phyloP scores from a whole-genome alignment of 1,284 basidiomycete genomes.

The Coniferiporia weirii region DNA sequence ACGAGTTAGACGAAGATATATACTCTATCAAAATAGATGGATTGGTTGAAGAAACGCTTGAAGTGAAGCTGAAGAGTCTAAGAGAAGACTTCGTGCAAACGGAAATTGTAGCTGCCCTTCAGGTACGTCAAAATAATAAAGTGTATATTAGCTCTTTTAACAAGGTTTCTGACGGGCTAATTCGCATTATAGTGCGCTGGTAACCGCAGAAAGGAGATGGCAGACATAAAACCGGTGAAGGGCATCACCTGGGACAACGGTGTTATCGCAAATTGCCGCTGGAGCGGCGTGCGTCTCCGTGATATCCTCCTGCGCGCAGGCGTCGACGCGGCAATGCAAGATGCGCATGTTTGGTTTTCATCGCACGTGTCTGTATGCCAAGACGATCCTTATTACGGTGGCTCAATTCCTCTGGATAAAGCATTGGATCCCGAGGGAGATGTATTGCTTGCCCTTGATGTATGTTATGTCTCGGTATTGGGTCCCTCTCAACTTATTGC shows the following conservation, averaged over 20 bases:
- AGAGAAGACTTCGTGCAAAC: conserved; percentile 37
- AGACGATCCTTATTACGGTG: conserved; percentile 57
- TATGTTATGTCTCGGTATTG: conserved; percentile 22
- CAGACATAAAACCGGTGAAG: conserved; percentile 40
- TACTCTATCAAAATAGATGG: conserved; percentile 34
- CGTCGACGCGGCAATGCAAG: conserved; percentile 26
- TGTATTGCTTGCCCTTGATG: conserved; percentile 61
- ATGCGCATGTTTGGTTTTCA: conserved; percentile 52
- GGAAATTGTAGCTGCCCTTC: conserved; percentile 50
- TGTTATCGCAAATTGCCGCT: conserved; percentile 56
- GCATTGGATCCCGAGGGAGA: conserved; percentile 44
- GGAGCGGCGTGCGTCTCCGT: conserved; percentile 52
- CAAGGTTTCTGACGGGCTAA: background rate
- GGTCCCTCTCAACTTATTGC: background rate
- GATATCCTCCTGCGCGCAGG: conserved; percentile 47
- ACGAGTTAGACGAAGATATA: conserved; percentile 40
- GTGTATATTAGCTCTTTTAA: background rate
- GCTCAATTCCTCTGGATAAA: conserved; percentile 49
- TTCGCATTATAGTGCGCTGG: conserved; percentile 52
- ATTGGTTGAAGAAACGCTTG: conserved; percentile 29
- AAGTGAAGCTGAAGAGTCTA: conserved; percentile 38
- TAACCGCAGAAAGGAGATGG: conserved; percentile 63
- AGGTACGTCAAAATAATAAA: conserved; percentile 36
- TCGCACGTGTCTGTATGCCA: conserved; percentile 59
- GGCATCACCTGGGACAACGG: conserved; percentile 57